Conservation (phyloP, 176 grass and related monocot genomes). For the Miscanthus lutarioriparius region DNA sequence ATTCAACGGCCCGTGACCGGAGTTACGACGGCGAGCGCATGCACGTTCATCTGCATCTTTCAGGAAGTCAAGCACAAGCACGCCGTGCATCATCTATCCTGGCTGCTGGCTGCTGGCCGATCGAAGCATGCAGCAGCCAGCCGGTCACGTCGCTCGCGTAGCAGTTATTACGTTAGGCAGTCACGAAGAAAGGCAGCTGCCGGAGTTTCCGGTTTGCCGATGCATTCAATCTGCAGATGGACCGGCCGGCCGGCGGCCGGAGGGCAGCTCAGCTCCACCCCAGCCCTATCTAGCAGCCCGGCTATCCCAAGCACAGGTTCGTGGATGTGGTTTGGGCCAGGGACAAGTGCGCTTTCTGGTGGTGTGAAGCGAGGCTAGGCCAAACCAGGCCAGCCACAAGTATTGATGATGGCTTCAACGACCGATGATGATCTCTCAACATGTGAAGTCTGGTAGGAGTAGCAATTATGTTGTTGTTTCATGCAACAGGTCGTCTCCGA, state of each 20-base stretch:
- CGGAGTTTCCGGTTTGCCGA: neutral
- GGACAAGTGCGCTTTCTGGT: conserved; percentile 1
- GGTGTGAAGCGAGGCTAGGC: neutral
- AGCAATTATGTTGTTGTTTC: neutral
- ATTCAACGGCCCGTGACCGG: neutral
- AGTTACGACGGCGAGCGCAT: neutral
- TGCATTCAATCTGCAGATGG: neutral
- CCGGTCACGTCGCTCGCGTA: neutral
- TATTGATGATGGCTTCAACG: neutral
- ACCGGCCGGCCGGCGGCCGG: neutral
- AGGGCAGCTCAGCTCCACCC: neutral
- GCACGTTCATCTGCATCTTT: neutral
- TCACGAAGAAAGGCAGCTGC: neutral
- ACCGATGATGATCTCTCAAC: neutral
- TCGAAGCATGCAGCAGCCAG: neutral
- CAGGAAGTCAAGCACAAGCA: neutral
- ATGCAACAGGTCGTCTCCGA: too few species aligned
- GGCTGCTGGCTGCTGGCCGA: neutral
- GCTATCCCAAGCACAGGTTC: neutral
- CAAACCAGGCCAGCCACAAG: neutral
- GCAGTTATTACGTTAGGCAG: neutral
- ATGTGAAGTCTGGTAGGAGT: neutral
- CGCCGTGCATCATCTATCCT: neutral
- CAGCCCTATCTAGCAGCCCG: neutral
- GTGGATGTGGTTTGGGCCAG: neutral